phyloP scores from a whole-genome alignment of 116 monocot genomes.

The Iris pallida region DNA sequence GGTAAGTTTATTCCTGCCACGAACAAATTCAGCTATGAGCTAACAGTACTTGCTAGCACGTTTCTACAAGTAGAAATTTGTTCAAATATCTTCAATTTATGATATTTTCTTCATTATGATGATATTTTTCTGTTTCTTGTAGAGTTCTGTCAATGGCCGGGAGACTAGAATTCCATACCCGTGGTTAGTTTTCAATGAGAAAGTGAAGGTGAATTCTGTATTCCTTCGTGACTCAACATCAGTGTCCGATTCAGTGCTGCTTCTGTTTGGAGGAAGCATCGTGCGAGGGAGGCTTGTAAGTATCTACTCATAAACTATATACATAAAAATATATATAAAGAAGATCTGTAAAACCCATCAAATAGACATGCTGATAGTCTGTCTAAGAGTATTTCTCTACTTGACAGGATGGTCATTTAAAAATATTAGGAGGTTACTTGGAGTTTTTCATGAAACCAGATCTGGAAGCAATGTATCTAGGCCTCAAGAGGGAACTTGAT shows the following conservation, averaged over 20 bases:
- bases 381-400: background rate
- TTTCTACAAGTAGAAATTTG: background rate
- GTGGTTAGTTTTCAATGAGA: constrained; percentile 98
- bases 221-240: constrained; percentile 92
- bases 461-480: constrained; percentile 62
- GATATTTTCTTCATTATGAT: background rate
- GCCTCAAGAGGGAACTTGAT: constrained; percentile 77
- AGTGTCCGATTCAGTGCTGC: constrained; percentile 74
- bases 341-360: background rate
- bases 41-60: background rate
- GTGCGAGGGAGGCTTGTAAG: constrained; percentile 76
- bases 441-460: constrained; percentile 97
- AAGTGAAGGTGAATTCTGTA: constrained; percentile 96
- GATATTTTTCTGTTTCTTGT: constrained; percentile 15
- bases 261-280: constrained; percentile 87
- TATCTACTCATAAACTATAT: constrained; percentile 6
- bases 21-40: too few relatives aligned
- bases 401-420: constrained; percentile 94
- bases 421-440: constrained; percentile 96
- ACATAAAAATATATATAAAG: background rate
- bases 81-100: background rate
- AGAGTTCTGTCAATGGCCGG: constrained; percentile 94
- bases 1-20: constrained; percentile 40
- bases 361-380: background rate
- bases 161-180: constrained; percentile 90